These are phyloP conservation scores for Schoenoplectus tabernaemontani DNA, from an alignment of 202 grass and related monocot genomes.

Conservation along the genomic window DNA sequence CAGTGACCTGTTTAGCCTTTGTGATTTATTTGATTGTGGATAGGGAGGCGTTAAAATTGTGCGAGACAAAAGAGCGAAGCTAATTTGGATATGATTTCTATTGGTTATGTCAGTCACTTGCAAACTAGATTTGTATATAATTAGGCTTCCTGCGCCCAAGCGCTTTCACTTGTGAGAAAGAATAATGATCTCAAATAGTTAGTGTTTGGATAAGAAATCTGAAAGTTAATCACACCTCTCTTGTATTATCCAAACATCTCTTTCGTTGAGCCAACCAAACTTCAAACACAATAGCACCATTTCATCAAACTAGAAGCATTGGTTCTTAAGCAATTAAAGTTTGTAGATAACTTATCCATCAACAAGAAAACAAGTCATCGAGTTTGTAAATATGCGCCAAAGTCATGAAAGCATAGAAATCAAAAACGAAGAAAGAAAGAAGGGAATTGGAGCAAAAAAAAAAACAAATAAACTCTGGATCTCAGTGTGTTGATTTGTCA, in stretches of 20 bases:
- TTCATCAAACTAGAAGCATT: background rate
- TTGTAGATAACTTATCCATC: background rate
- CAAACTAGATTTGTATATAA: background rate
- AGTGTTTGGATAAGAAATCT: background rate
- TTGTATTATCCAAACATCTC: background rate
- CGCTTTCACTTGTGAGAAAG: background rate
- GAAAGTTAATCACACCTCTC: background rate
- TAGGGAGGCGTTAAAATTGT: background rate
- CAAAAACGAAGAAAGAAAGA: background rate
- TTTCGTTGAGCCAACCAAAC: background rate
- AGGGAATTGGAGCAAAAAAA: background rate
- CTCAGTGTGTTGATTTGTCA: constrained; percentile 52
- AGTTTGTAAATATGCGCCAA: background rate
- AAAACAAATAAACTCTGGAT: constrained; percentile 10
- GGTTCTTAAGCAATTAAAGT: background rate
- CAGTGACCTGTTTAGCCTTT: background rate
- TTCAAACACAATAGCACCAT: background rate
- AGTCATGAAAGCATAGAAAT: background rate
- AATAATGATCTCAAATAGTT: background rate
- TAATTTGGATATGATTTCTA: background rate
- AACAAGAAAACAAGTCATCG: background rate
- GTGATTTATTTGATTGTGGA: background rate
- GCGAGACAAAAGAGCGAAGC: background rate
- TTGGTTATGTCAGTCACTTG: background rate
- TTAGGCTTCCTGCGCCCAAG: background rate